Evolutionary conservation across 2,329 filamentous ascomycete genomes (phyloP).

Genomic region (Rachicladosporium sp.): DNA sequence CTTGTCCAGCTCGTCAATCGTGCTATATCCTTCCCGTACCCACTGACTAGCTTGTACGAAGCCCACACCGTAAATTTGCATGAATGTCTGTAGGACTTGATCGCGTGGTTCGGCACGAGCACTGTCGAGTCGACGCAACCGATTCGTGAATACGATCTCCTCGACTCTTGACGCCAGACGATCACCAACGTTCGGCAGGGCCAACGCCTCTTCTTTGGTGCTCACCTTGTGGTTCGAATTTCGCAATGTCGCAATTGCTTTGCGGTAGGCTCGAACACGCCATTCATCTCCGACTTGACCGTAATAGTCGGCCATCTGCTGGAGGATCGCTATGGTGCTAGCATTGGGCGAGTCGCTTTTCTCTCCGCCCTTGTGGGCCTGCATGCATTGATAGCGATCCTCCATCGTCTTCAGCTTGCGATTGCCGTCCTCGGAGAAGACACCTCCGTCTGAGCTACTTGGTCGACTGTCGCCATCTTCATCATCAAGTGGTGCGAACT

Average conservation of each 20-base stretch:
- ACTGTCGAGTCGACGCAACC: slow-evolving; percentile 59
- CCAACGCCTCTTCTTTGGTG: slow-evolving; percentile 56
- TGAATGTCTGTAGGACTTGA: slow-evolving; percentile 53
- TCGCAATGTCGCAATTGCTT: slow-evolving; percentile 60
- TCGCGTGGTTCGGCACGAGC: slow-evolving; percentile 56
- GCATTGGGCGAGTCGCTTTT: slow-evolving; percentile 53
- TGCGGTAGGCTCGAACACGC: slow-evolving; percentile 64
- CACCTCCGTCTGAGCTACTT: slow-evolving; percentile 14
- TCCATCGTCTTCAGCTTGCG: slow-evolving; percentile 15
- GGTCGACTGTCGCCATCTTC: slow-evolving; percentile 21
- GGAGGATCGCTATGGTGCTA: slow-evolving; percentile 61
- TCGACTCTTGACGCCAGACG: slow-evolving; percentile 76
- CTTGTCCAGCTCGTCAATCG: slow-evolving; percentile 55
- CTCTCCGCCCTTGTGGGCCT: slow-evolving; percentile 35
- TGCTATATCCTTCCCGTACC: slow-evolving; percentile 62
- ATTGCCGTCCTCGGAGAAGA: background rate
- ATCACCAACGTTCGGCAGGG: slow-evolving; percentile 56
- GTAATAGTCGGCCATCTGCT: slow-evolving; percentile 71
- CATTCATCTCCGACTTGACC: slow-evolving; percentile 62
- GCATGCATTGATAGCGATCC: slow-evolving; percentile 47
- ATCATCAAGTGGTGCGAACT: slow-evolving; percentile 39
- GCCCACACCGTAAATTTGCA: slow-evolving; percentile 70
- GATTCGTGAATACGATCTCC: slow-evolving; percentile 68
- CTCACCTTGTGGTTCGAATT: slow-evolving; percentile 51
- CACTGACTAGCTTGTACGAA: slow-evolving; percentile 58